Percentiles rank a stretch among this genome's conserved stretches.
Conservation (phyloP, 2,329 filamentous ascomycete genomes). For the Lachnellula suecica region DNA sequence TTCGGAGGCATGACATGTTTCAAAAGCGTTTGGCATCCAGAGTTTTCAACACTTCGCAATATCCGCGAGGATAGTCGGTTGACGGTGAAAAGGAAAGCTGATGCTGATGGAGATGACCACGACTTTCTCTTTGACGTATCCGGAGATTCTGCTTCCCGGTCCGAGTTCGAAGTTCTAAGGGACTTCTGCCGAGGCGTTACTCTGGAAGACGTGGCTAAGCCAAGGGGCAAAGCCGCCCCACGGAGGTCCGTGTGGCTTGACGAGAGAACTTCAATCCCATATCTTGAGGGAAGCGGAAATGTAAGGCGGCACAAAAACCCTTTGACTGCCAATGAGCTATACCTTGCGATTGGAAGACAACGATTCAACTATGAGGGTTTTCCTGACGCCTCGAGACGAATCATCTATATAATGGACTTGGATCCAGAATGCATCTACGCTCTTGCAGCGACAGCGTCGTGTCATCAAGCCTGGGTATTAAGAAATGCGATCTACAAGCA, state of each 20-base stretch:
- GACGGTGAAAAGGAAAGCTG: not conserved
- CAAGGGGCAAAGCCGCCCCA: not conserved
- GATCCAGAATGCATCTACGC: conserved; percentile 3
- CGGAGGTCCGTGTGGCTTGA: conserved; percentile 2
- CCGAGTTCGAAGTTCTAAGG: not conserved
- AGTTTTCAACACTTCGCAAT: not conserved
- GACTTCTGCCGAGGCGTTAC: not conserved
- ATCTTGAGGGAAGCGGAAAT: not conserved
- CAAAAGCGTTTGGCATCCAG: not conserved
- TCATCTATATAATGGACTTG: conserved; percentile 2
- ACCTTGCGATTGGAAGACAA: not conserved
- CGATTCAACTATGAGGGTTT: not conserved
- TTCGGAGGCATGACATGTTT: not conserved
- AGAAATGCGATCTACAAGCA: conserved; percentile 9
- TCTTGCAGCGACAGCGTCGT: conserved; percentile 1
- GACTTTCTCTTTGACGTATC: not conserved
- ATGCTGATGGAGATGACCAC: conserved; percentile 1
- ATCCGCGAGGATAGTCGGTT: not conserved
- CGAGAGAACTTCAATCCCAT: not conserved
- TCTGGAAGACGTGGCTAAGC: not conserved
- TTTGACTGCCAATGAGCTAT: conserved; percentile 1
- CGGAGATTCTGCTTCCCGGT: not conserved
- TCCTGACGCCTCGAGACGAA: conserved; percentile 7
- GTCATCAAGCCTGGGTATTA: not conserved
- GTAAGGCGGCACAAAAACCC: conserved; percentile 3